These are phyloP conservation scores for Cornus suecica DNA, from an alignment of 148 eudicot species.

Conservation along the genomic window DNA sequence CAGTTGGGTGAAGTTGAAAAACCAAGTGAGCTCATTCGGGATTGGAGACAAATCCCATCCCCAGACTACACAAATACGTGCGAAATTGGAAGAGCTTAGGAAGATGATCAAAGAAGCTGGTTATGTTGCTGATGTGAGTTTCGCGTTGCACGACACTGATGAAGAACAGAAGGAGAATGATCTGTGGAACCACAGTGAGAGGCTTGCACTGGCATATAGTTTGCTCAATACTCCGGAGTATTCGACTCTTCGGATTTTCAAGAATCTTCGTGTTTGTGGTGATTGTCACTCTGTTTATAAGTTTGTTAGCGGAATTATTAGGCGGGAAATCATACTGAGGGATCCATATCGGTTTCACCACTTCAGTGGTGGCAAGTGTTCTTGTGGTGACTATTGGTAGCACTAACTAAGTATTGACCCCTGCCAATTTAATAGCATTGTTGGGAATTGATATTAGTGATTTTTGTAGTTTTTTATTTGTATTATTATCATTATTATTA, in stretches of 20 bases:
- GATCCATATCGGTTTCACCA: conserved; percentile 74
- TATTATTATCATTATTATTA: too few species aligned
- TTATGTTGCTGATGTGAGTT: conserved; percentile 58
- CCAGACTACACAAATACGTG: conserved; percentile 22
- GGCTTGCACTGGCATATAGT: conserved; percentile 68
- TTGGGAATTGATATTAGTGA: too few species aligned
- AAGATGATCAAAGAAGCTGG: conserved; percentile 57
- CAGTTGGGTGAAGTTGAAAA: conserved; percentile 64
- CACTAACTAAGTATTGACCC: not conserved
- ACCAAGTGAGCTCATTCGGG: conserved; percentile 50
- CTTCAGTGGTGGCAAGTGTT: conserved; percentile 57
- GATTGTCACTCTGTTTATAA: conserved; percentile 73
- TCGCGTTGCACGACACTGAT: conserved; percentile 70
- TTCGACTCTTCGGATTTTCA: conserved; percentile 53
- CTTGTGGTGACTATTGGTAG: conserved; percentile 79
- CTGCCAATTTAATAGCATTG: not conserved
- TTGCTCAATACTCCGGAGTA: conserved; percentile 49
- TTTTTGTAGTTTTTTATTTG: too few species aligned
- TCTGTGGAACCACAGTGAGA: conserved; percentile 72
- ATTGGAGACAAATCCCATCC: conserved; percentile 53
- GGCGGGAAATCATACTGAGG: conserved; percentile 46
- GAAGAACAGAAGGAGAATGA: conserved; percentile 74
- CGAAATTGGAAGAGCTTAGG: conserved; percentile 50
- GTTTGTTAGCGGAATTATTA: conserved; percentile 46
- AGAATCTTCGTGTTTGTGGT: conserved; percentile 75